Base-by-base conservation (phyloP, 1,284 basidiomycete genomes). In the Mycena sp. region DNA sequence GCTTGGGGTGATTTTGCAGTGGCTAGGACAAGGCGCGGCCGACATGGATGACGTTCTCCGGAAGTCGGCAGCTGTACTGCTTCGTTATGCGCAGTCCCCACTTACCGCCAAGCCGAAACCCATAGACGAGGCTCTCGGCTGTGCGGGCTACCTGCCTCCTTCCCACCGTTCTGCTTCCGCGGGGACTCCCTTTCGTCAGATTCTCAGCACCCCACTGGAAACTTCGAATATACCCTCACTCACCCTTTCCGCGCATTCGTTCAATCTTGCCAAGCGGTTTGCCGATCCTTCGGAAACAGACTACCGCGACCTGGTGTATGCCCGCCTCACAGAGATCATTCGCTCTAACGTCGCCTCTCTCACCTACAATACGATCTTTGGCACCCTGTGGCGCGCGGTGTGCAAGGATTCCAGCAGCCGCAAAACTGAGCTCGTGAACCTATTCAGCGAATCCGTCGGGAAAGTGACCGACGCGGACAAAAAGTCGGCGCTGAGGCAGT, bases 311-410 rank as follows among this genome's bases (percentile, higher is more conserved):
- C 20, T 71, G 34, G 78, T 78, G 4, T 77, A 77, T 72, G 54
- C 67, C 7, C 73, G 73, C 9, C 74, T 79, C 52, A 64, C 70
- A 20, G 39, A 65, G 46, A 76, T 78, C 69, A 78, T 79, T 62
- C 66, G 70, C 34, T 65, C 68, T 39, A 79, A 78, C 64, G 77
- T 79, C 62, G 70, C 72, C 39, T 69, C 72, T 8, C 74, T 79
- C 63, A 77, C 76, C 4, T 79, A 77, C 52, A 79, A 79, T 57
- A 71, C 77, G 20, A 66, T 79, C 37, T 79, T 79, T 70, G 78
- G 78, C 10, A 74, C 76, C 64, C 76, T 79, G 9, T 79, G 78
- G 78, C 76, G 78, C 38, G 77, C 78, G 13, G 78, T 79, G 16
- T 79, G 77, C 72, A 76, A 73, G 65, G 73, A 76, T 41, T 60